Percentiles rank a stretch among this genome's conserved stretches.
Conservation (phyloP, 202 grass and related monocot species). For the Panicum hallii region DNA sequence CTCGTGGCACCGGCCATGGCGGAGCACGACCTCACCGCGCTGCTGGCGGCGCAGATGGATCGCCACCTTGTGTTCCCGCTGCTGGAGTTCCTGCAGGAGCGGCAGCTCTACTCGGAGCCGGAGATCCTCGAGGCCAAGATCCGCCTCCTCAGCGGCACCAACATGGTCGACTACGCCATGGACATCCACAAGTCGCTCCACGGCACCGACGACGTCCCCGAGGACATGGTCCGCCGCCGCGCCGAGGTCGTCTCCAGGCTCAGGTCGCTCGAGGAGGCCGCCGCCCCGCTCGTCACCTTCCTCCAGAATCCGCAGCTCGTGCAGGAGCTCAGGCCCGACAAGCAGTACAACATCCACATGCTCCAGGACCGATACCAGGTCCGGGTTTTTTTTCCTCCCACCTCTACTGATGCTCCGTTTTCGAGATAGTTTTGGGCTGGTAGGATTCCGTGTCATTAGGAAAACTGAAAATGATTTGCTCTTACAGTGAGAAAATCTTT, state of each 20-base stretch:
- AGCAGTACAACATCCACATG: slow-evolving; percentile 94
- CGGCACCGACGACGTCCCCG: slow-evolving; percentile 82
- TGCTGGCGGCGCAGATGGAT: slow-evolving; percentile 76
- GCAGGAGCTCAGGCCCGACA: slow-evolving; percentile 86
- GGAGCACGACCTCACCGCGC: slow-evolving; percentile 76
- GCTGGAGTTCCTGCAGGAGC: slow-evolving; percentile 97
- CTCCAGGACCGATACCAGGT: slow-evolving; percentile 80
- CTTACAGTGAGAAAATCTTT: neutral
- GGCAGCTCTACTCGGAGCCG: slow-evolving; percentile 64
- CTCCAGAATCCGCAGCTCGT: slow-evolving; percentile 75
- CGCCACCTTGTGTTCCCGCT: slow-evolving; percentile 90
- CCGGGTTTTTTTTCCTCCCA: neutral
- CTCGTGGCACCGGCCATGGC: slow-evolving; percentile 46
- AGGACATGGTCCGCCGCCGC: slow-evolving; percentile 78
- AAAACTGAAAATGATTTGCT: slow-evolving; percentile 21
- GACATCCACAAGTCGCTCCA: slow-evolving; percentile 97
- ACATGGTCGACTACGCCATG: slow-evolving; percentile 99
- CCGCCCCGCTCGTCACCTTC: slow-evolving; percentile 78
- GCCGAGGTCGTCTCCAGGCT: slow-evolving; percentile 77
- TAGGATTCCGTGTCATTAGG: neutral
- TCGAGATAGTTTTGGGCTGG: neutral
- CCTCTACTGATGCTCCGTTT: neutral
- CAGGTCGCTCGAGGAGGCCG: slow-evolving; percentile 71
- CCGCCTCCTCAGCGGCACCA: slow-evolving; percentile 85
- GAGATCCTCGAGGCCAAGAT: slow-evolving; percentile 96